These are phyloP conservation scores for Chlorella vulgaris DNA, from an alignment of 139 green algal genomes.

Conservation along the genomic window DNA sequence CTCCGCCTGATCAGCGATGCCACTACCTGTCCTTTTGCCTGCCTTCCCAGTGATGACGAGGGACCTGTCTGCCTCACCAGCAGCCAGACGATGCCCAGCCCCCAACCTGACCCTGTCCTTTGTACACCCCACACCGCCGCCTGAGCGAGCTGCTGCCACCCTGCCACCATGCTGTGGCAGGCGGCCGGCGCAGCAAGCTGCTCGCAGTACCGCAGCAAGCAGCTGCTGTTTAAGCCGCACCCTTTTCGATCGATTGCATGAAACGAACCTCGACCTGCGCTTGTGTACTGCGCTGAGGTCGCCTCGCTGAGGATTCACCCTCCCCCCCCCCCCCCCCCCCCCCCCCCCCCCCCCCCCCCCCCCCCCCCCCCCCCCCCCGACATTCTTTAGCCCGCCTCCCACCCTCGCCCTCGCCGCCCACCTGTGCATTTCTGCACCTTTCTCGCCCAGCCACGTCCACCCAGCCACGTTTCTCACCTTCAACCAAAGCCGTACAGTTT, in stretches of 20 bases:
- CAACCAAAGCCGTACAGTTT: not conserved
- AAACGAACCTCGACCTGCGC: not conserved
- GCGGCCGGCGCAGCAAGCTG: not conserved
- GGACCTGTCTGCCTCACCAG: not conserved
- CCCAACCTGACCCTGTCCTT: not conserved
- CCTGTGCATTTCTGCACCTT: not conserved
- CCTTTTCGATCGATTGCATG: not conserved
- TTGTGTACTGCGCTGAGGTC: not conserved
- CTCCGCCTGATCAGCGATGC: not conserved
- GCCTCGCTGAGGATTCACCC: not conserved
- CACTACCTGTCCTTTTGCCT: not conserved
- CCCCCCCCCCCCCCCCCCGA: not conserved
- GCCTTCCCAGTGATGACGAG: not conserved
- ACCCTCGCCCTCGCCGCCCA: not conserved
- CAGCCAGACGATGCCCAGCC: not conserved
- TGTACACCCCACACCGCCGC: not conserved
- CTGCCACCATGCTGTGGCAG: not conserved
- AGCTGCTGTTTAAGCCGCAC: not conserved
- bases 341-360: not conserved
- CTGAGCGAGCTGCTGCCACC: not conserved
- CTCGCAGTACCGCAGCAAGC: not conserved
- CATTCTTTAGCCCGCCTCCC: not conserved
- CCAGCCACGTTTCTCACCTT: no score
- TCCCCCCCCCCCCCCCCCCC: not conserved
- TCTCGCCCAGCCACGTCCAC: no score